Evolutionary conservation across 495 filamentous ascomycete genomes (phyloP), one percentile per base, ranked within the genome.

Genomic region (Trichoderma reesei): DNA sequence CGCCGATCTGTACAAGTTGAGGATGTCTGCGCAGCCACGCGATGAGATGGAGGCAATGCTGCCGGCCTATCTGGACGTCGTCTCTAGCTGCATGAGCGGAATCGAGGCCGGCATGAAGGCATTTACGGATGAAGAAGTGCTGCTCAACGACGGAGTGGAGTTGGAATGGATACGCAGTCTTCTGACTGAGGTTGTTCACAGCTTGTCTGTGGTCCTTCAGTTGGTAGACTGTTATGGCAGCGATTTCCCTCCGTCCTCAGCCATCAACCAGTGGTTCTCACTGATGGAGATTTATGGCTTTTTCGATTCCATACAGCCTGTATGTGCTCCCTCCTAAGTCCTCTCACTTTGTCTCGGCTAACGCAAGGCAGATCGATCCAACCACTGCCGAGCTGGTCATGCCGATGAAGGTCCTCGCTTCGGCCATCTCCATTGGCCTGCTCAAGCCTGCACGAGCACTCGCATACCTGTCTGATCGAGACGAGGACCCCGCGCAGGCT

Each of bases 121-220:
- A 1, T 66, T 72, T 26, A 61, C 68, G 10, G 74, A 78, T 34
- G 65, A 68, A 7, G 51, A 60, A 7, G 34, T 78, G 7, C 37
- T 72, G n/a, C 38, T 42, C 14, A 75, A 69, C 36, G 79, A 81
- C 14, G 79, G 84, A 46, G 70, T 85, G 33, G 84, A 88, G 67
- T 72, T 82, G 26, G 75, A 82, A 62, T 94, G 89, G 87, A 73
- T 76, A 16, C 82, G 81, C 59, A 84, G 78, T 14, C 76, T 83
- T 31, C 75, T 91, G 41, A 81, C 86, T 38, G 89, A 92, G 70
- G 80, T 87, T 20, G 76, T 87, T 41, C 88, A 92, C 69, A 81
- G 87, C 44, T 76, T 95, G 77, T 84, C 91, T 41, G 75, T 91
- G 11, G 72, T 91, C 48, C 90, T 95, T 65, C 79, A 89, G 48